These are phyloP conservation scores for Hortaea werneckii DNA, from an alignment of 2,329 filamentous ascomycete species.

Conservation along the genomic window DNA sequence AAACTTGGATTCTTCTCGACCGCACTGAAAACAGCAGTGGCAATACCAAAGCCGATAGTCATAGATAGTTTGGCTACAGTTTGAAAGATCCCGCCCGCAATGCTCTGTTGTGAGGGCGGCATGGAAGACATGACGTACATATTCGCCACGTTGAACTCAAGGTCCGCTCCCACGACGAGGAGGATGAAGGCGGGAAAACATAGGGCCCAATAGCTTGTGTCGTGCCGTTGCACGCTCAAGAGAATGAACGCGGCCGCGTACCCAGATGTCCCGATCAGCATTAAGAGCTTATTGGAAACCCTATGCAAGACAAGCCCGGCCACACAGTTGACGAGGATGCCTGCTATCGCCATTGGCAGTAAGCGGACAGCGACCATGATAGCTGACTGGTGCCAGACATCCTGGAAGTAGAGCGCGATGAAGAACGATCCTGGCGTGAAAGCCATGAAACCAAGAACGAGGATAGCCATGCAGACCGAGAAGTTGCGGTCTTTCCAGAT, in stretches of 20 bases:
- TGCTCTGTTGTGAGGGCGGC: constrained; percentile 51
- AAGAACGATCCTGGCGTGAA: constrained; percentile 37
- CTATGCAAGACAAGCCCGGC: constrained; percentile 52
- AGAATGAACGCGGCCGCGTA: constrained; percentile 42
- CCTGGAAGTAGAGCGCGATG: constrained; percentile 56
- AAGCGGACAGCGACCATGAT: constrained; percentile 53
- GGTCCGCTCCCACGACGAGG: constrained; percentile 55
- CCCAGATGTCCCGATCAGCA: constrained; percentile 40
- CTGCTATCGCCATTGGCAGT: constrained; percentile 55
- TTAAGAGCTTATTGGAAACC: constrained; percentile 54
- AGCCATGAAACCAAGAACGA: constrained; percentile 52
- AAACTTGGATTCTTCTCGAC: constrained; percentile 23
- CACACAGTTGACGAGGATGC: constrained; percentile 53
- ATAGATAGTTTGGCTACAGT: constrained; percentile 52
- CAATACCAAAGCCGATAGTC: constrained; percentile 51
- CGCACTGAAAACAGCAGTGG: constrained; percentile 50
- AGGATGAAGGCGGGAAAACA: constrained; percentile 52
- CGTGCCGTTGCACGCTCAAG: constrained; percentile 45
- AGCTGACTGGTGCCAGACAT: constrained; percentile 41
- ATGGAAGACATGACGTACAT: constrained; percentile 62
- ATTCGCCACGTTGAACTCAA: constrained; percentile 63
- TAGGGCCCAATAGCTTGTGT: constrained; percentile 54
- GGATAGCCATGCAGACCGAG: constrained; percentile 47
- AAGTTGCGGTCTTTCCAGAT: constrained; percentile 55
- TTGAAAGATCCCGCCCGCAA: constrained; percentile 59